A percentile compares a stretch with the other conserved stretches of the same genome.
phyloP scores from a whole-genome alignment of 345 rosid genomes.

The Pistacia integerrima region DNA sequence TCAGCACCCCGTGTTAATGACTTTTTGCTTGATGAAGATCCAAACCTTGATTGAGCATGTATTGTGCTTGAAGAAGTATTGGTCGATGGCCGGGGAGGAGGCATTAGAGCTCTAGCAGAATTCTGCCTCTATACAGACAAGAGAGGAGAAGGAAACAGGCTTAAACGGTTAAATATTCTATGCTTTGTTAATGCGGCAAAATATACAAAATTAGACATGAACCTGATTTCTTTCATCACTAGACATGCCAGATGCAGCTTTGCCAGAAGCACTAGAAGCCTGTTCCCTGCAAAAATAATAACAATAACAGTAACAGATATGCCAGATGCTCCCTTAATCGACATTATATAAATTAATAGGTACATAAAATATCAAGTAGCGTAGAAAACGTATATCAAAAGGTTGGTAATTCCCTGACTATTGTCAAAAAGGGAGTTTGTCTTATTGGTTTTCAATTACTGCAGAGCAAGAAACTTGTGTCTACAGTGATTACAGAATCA shows the following conservation, averaged over 20 bases:
- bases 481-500: neutral
- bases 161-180: neutral
- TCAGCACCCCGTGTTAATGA: slow-evolving; percentile 50
- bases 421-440: slow-evolving; percentile 7
- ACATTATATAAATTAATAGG: neutral
- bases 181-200: neutral
- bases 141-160: slow-evolving; percentile 11
- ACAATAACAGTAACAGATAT: neutral
- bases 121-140: slow-evolving; percentile 52
- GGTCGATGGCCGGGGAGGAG: slow-evolving; percentile 82
- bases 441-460: slow-evolving; percentile 1
- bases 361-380: neutral
- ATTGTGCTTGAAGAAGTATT: slow-evolving; percentile 34
- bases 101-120: slow-evolving; percentile 90
- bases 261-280: slow-evolving; percentile 93
- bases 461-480: neutral
- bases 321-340: slow-evolving; percentile 8
- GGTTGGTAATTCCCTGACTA: neutral
- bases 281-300: slow-evolving; percentile 64
- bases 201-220: slow-evolving; percentile 10
- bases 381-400: neutral
- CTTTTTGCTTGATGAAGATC: slow-evolving; percentile 60
- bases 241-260: slow-evolving; percentile 92
- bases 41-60: slow-evolving; percentile 59
- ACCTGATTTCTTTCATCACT: slow-evolving; percentile 99